Evolutionary conservation across 495 filamentous ascomycete genomes (phyloP), one percentile per base, ranked within the genome.

Genomic region (Parachaetomium inaequale): DNA sequence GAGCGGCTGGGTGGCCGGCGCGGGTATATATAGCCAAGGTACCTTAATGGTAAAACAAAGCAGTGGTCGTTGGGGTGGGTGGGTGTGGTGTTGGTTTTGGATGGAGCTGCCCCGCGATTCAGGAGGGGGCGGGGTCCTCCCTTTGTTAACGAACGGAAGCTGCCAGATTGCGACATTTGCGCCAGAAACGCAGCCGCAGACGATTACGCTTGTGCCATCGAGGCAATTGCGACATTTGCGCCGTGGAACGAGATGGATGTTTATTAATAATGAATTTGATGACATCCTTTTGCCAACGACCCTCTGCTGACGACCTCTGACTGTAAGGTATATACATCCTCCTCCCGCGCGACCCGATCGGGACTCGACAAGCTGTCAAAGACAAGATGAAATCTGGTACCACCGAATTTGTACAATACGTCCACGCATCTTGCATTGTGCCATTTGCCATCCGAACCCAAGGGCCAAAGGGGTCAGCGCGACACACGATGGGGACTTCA

Each of bases 91-190:
- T 59, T 47, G 43, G 46, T 59, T 51, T 50, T 21, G 42, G 45
- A 51, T 40, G 46, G 57, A 58, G 56, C n/a, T 47, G 43, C 56
- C 54, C 52, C 52, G 19, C n/a, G 15, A 32, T 28, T 12, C 21
- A 23, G 42, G 29, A 49, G 15, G 29, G 55, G 42, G 56, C 29
- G 56, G 56, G 56, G 56, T 31, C 14, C 29, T 38, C n/a, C 26
- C 36, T 57, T 45, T 36, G 40, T 11, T n/a, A 17, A 36, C 5
- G 17, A 8, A 36, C 31, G 56, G 43, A 50, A 58, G 31, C 28
- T 29, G 54, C 54, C 38, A 56, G 54, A 56, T 59, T 59, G 57
- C 45, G 57, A 59, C 32, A 59, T 51, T 52, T 50, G 56, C 19
- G 56, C 56, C 53, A 28, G 5, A 40, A 40, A 55, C 11, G 19